Conservation (phyloP, 208 protist species). For the Leishmania amazonensis region DNA sequence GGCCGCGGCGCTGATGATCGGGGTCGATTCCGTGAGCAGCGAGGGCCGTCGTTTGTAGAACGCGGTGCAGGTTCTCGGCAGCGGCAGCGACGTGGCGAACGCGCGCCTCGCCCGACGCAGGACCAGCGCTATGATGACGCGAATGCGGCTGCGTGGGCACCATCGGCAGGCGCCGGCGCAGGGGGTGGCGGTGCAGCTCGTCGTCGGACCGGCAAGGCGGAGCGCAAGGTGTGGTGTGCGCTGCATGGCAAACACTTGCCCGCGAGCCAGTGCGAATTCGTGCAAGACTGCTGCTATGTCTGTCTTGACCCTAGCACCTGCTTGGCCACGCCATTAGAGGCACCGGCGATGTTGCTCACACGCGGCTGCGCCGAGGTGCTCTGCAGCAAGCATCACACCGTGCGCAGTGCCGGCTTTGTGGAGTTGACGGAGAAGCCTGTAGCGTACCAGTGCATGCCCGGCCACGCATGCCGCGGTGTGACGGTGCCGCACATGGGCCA, state of each 20-base stretch:
- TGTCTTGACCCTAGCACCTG: constrained; percentile 75
- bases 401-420: constrained; percentile 78
- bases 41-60: constrained; percentile 15
- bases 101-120: constrained; percentile 3
- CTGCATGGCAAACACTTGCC: constrained; percentile 80
- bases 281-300: constrained; percentile 80
- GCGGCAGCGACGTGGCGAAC: constrained; percentile 23
- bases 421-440: constrained; percentile 58
- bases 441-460: constrained; percentile 70
- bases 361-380: constrained; percentile 69
- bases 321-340: constrained; percentile 77
- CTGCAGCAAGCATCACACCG: constrained; percentile 73
- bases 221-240: constrained; percentile 79
- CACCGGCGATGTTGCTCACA: constrained; percentile 43
- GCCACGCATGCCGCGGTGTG: constrained; percentile 68
- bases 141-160: constrained; percentile 28
- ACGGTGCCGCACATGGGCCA: constrained; percentile 33
- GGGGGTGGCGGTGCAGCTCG: constrained; percentile 11
- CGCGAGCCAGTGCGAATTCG: constrained; percentile 47
- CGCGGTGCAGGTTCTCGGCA: constrained; percentile 3
- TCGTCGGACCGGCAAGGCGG: constrained; percentile 26
- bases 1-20: constrained; percentile 13
- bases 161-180: constrained; percentile 16
- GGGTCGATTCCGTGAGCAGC: constrained; percentile 14
- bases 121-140: constrained; percentile 30